Evolutionary conservation across 352 stramenopile genomes (phyloP), one percentile per base, ranked within the genome.

Genomic region (Phytophthora nicotianae): DNA sequence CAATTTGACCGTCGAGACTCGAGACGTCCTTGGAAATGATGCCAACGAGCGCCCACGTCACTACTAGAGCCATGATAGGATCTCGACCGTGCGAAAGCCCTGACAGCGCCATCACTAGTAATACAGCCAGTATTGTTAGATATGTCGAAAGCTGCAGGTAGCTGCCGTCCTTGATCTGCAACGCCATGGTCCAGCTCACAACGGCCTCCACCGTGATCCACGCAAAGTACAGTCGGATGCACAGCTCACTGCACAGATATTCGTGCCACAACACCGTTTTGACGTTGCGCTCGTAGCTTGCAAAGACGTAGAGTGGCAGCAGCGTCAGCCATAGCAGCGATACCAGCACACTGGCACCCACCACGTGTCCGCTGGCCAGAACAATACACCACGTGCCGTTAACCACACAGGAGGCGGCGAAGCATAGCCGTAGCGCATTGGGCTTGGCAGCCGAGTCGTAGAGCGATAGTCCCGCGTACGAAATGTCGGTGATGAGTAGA

Each of bases 251-350:
- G 63, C 66, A 80, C 6, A 89, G 27, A 58, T 84, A 88, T 67
- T 80, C 68, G 35, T 71, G 72, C 75, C 78, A 90, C 24, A 60
- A 32, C 53, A 90, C 65, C 14, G 76, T 74, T 23, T 74, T 76
- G 14, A 75, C 55, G 23, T 68, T 63, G 37, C 68, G 70, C 51
- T 89, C 67, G 32, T 87, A 70, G 57, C 71, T 88, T 33, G 76
- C 70, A 38, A 86, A 88, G 27, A 89, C 54, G 63, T 91, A 91
- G 50, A 91, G 74, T n/a, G 65, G 70, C 49, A 88, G 59, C 7
- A 89, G 56, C 48, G 76, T 72, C 42, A 89, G 38, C 79, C 79
- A 91, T 27, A 88, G 70, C 52, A 89, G 52, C 29, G 74, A 79
- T 14, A 89, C 77, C 49, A 79, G 58, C 19, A 88, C 29, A 24